A percentile compares a stretch with the other conserved stretches of the same genome.
phyloP scores from a whole-genome alignment of 192 early-diverging fungal genomes.

The Podila epigama region DNA sequence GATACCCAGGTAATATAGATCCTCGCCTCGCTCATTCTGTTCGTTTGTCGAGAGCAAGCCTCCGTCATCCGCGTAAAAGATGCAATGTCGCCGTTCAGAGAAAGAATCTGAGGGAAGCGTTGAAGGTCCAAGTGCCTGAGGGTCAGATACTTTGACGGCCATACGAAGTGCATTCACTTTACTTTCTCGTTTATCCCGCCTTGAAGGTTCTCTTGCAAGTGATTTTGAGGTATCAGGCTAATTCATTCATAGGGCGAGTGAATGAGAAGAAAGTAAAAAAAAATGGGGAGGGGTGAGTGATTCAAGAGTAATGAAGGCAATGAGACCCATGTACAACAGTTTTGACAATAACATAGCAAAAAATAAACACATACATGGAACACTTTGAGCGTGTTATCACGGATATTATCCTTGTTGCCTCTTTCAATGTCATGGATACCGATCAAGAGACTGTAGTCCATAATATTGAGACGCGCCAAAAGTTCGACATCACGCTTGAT shows the following conservation, averaged over 20 bases:
- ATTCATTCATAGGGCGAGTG: neutral
- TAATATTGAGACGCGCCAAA: constrained; percentile 81
- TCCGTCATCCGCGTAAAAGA: constrained; percentile 93
- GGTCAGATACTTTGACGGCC: constrained; percentile 65
- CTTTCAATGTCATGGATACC: constrained; percentile 88
- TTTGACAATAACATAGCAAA: no score
- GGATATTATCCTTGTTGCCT: constrained; percentile 89
- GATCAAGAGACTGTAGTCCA: constrained; percentile 98
- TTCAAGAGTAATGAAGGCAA: no score
- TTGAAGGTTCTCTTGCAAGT: constrained; percentile 52
- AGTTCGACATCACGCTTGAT: constrained; percentile 87
- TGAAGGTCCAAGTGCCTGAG: constrained; percentile 63
- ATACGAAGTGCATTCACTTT: constrained; percentile 62
- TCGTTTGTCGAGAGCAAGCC: constrained; percentile 84
- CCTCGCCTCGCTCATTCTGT: constrained; percentile 67
- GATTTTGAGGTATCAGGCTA: constrained; percentile 58
- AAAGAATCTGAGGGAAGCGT: constrained; percentile 62
- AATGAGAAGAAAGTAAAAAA: neutral
- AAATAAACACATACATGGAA: constrained; percentile 58
- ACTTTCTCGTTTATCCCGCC: constrained; percentile 58
- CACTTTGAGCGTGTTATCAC: constrained; percentile 89
- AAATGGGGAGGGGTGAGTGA: no score
- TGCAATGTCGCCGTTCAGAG: constrained; percentile 71
- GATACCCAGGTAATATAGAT: constrained; percentile 95
- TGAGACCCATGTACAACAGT: no score